A percentile compares a stretch with the other conserved stretches of the same genome.
Conservation (phyloP, 2,329 filamentous ascomycete genomes). For the Neurospora crassa region DNA sequence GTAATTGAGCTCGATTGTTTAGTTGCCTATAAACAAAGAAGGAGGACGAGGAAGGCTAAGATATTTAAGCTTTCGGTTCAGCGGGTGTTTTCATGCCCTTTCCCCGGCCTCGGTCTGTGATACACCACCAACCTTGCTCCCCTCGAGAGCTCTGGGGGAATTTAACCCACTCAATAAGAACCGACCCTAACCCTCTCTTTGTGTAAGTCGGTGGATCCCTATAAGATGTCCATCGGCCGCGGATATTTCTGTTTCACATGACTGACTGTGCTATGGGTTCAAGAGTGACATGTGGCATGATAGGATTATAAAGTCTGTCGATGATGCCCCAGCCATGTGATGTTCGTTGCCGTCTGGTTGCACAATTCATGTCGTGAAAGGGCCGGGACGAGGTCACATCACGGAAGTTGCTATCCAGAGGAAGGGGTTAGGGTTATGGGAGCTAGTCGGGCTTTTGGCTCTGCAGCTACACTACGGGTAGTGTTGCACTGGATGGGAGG, state of each 20-base stretch:
- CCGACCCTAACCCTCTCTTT: background rate
- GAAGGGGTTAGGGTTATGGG: constrained; percentile 9
- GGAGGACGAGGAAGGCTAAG: background rate
- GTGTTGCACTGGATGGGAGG: constrained; percentile 5
- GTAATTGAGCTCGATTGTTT: background rate
- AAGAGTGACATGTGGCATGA: background rate
- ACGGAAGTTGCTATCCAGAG: background rate
- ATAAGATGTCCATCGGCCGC: background rate
- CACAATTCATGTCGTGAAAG: background rate
- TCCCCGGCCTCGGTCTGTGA: background rate
- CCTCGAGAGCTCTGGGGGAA: background rate
- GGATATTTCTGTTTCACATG: background rate
- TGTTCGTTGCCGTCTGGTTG: background rate
- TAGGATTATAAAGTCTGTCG: background rate
- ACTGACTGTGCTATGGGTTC: background rate
- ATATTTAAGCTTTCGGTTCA: background rate
- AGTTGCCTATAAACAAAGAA: background rate
- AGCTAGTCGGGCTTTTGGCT: background rate
- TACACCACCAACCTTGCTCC: background rate
- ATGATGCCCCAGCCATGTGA: background rate
- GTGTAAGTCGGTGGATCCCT: background rate
- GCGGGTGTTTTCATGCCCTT: background rate
- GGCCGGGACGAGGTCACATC: background rate
- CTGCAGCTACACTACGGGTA: background rate
- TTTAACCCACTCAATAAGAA: background rate